Percentiles rank a stretch among this genome's conserved stretches.
These are phyloP conservation scores for Coniochaeta sp. DNA, from an alignment of 2,329 filamentous ascomycete genomes.

Conservation along the genomic window DNA sequence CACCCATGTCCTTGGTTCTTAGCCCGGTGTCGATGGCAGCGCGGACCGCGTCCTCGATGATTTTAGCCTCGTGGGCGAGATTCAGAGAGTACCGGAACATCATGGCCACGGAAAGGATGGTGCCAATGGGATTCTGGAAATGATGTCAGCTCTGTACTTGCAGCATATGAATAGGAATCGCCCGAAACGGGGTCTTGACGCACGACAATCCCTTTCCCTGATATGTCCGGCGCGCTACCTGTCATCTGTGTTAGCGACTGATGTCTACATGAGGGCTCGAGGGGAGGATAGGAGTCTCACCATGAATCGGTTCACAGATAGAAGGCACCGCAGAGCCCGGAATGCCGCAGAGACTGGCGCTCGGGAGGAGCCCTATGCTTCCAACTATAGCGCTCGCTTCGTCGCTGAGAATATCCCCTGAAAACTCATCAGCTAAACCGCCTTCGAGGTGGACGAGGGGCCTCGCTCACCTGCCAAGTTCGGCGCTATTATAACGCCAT, in stretches of 20 bases:
- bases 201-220: conserved; percentile 73
- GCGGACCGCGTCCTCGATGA: conserved; percentile 75
- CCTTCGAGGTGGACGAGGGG: too few relatives aligned
- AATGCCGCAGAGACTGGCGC: conserved; percentile 76
- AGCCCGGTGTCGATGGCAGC: conserved; percentile 72
- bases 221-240: conserved; percentile 90
- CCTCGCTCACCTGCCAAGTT: conserved; percentile 46
- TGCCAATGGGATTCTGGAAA: conserved; percentile 68
- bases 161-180: conserved; percentile 7
- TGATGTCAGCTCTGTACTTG: conserved; percentile 6
- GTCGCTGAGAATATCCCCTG: conserved; percentile 93
- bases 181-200: conserved; percentile 4
- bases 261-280: not conserved
- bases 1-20: conserved; percentile 79
- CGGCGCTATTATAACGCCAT: conserved; percentile 85
- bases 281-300: conserved; percentile 31
- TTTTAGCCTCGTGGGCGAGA: conserved; percentile 66
- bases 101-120: conserved; percentile 89
- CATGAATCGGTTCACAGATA: conserved; percentile 97
- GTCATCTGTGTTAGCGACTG: not conserved
- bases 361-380: conserved; percentile 79
- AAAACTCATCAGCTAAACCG: conserved; percentile 24
- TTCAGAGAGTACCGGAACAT: conserved; percentile 90
- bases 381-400: conserved; percentile 93
- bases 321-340: conserved; percentile 37